A percentile compares a stretch with the other conserved stretches of the same genome.
phyloP scores from a whole-genome alignment of 2,329 filamentous ascomycete genomes.

The Diplocarpon rosae region DNA sequence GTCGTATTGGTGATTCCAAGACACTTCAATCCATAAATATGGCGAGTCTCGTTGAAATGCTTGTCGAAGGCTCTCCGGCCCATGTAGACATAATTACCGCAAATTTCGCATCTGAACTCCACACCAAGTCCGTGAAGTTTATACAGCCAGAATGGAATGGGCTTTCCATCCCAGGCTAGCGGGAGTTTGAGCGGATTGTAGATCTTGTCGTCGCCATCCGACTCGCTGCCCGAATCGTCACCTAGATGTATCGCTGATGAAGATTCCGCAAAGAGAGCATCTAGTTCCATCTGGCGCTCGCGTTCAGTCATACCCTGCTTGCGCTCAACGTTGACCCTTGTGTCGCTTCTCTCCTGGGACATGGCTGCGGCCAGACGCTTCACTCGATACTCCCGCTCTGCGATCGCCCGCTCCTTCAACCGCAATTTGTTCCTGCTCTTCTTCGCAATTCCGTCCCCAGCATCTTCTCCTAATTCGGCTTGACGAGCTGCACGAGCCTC shows the following conservation, averaged over 20 bases:
- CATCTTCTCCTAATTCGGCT: slow-evolving; percentile 28
- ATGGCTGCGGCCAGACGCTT: slow-evolving; percentile 72
- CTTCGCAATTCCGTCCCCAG: slow-evolving; percentile 18
- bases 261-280: slow-evolving; percentile 64
- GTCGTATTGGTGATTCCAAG: slow-evolving; percentile 85
- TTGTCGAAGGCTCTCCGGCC: slow-evolving; percentile 93
- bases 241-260: slow-evolving; percentile 28
- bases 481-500: slow-evolving; percentile 47
- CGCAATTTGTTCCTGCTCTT: slow-evolving; percentile 31
- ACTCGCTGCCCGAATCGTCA: slow-evolving; percentile 52
- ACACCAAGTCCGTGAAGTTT: slow-evolving; percentile 91
- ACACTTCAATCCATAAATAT: slow-evolving; percentile 89
- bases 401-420: slow-evolving; percentile 81
- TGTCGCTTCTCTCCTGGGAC: slow-evolving; percentile 79
- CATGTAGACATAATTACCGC: slow-evolving; percentile 99
- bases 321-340: slow-evolving; percentile 87
- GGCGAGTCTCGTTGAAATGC: slow-evolving; percentile 89
- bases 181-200: slow-evolving; percentile 97
- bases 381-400: slow-evolving; percentile 77
- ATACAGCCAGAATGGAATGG: slow-evolving; percentile 98
- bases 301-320: slow-evolving; percentile 96
- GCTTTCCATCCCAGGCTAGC: slow-evolving; percentile 95
- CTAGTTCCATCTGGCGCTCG: slow-evolving; percentile 86
- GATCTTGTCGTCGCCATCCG: slow-evolving; percentile 71
- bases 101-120: slow-evolving; percentile 92